A percentile compares a stretch with the other conserved stretches of the same genome.
phyloP scores from a whole-genome alignment of 2,329 filamentous ascomycete species.

The Calonectria crousiana region DNA sequence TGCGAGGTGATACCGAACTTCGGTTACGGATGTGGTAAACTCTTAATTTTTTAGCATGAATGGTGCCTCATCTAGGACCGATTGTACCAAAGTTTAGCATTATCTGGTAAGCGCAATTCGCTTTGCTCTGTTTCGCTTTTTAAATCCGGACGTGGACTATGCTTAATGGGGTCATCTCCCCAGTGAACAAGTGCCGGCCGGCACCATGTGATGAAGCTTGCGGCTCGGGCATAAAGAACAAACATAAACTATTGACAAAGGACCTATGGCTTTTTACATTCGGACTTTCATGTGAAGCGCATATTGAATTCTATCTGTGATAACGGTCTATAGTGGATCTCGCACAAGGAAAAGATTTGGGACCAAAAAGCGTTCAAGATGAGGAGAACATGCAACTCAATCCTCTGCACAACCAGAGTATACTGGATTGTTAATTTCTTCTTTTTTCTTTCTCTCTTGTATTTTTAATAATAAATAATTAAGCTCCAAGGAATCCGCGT shows the following conservation, averaged over 20 bases:
- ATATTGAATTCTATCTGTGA: neutral
- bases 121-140: neutral
- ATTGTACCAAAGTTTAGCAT: neutral
- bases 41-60: neutral
- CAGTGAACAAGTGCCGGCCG: neutral
- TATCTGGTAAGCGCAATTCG: neutral
- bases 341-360: too few species aligned
- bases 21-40: neutral
- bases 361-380: neutral
- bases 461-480: neutral
- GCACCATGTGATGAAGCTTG: neutral
- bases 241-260: too few species aligned
- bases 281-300: neutral
- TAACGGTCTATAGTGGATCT: too few species aligned
- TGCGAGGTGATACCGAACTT: neutral
- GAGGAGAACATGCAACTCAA: neutral
- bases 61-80: neutral
- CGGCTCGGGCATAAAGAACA: neutral
- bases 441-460: neutral
- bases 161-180: neutral
- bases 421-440: too few species aligned
- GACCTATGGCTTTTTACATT: neutral
- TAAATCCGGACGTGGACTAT: neutral
- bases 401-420: neutral
- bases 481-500: neutral